Evolutionary conservation across 2,329 filamentous ascomycete species (phyloP), one percentile per base, ranked within the genome.

Genomic region (Penicillium aurantiogriseum): DNA sequence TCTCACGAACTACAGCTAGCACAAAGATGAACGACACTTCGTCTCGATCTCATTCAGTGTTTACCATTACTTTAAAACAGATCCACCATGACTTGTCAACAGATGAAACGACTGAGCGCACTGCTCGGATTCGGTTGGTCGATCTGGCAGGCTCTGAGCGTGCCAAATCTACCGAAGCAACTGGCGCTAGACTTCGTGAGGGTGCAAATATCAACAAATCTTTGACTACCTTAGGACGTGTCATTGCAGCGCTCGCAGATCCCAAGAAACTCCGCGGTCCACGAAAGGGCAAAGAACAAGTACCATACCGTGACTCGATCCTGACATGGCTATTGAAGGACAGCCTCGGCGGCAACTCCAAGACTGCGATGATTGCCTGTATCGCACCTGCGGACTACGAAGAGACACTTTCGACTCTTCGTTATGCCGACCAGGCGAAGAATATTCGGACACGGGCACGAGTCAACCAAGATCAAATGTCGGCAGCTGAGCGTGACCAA

Each of bases 21-120:
- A 99, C 94, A 58, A 97, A 97, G 79, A 99, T 99, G 94, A 99
- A 99, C 76, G 94, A 99, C 75, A 97, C 93, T 3, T 96, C 91
- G 53, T 96, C 91, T 62, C 90, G 94, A 73, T 96, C 92, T 63
- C 94, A 99, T 71, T 92, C 94, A 8, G 94, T 99, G 57, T 99
- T 99, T 75, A 99, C 94, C 29, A 94, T 99, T 67, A 94, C 96
- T 79, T 83, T 99, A 57, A 97, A 96, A 78, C 94, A 97, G 76
- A 99, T 99, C 63, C 92, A 97, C 71, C 93, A 97, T 76, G 93
- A 97, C 68, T 88, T 97, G 78, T 89, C 92, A 52, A 95, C 92
- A n/a, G 94, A 99, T 73, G 92, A 96, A 78, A 97, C 93, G 1
- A 97, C 95, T 15, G 94, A 99, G 75, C 87, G 94, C 63, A 90